Evolutionary conservation across 257 asterid genomes (phyloP), one percentile per base, ranked within the genome.

Genomic region (Nicotiana undulata): DNA sequence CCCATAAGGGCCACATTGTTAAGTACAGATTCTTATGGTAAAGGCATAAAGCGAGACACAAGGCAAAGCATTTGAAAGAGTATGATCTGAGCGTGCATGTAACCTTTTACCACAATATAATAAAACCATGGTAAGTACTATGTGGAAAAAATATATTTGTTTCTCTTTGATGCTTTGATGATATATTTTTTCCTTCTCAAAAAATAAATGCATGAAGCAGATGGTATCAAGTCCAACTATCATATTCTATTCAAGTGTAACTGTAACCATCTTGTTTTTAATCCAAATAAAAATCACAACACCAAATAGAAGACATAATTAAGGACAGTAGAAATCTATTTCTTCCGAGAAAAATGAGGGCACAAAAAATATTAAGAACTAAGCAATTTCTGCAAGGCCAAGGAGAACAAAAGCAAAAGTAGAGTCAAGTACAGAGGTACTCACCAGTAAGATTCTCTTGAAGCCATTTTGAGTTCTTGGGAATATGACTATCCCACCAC

Each of bases 401-500:
- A 26, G 61, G 61, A 49, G 63, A 74, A 74, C 44, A 74, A 74
- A 74, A 28, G 26, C 44, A 74, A 51, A 51, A 18, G 56, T 51
- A n/a, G 26, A 53, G 74, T 55, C 46, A 76, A 75, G 44, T 63
- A 32, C 63, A 77, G 20, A 84, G 76, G 29, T 6, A 52, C 84
- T 49, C 24, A 92, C 98, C 98, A 76, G 95, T 85, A 61, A 93
- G 95, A 86, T 94, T 94, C n/a, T 94, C 97, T 82, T 93, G 96
- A 85, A 94, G 98, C 98, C 98, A 93, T 91, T 94, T 94, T 3
- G 98, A 94, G 88, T 93, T 94, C 87, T 92, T 94, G 1, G 98
- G 98, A 92, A 85, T 89, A 87, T 94, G 98, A 90, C 98, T 93
- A 80, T 93, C 98, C 98, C 98, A 93, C 98, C 96, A 94, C 98